A percentile compares a stretch with the other conserved stretches of the same genome.
phyloP scores from a whole-genome alignment of 2,329 filamentous ascomycete genomes.

The Botrytis cinerea region DNA sequence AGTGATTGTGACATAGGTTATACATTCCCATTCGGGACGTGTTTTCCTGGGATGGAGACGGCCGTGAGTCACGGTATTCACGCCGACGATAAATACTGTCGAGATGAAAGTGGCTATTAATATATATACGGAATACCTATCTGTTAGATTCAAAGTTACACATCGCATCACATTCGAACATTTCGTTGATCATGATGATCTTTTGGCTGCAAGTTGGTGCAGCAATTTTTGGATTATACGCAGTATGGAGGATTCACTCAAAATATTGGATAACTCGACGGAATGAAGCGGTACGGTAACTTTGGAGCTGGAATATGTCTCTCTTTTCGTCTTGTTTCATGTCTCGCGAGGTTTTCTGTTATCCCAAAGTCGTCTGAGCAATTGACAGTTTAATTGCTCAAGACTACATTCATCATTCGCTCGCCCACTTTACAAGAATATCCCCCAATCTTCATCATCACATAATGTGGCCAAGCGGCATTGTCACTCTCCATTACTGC shows the following conservation, averaged over 20 bases:
- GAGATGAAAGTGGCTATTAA: background rate
- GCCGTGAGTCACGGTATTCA: background rate
- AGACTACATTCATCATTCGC: background rate
- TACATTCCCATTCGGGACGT: slow-evolving; percentile 14
- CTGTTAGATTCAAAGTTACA: background rate
- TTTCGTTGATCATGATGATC: background rate
- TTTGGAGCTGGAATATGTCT: background rate
- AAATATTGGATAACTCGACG: slow-evolving; percentile 2
- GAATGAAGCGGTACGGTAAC: background rate
- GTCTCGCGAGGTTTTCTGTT: too few relatives aligned
- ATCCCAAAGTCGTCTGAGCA: background rate
- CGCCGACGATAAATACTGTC: background rate
- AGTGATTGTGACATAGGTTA: background rate
- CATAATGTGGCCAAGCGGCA: background rate
- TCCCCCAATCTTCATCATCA: background rate
- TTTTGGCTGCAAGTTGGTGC: slow-evolving; percentile 10
- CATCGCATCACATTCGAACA: background rate
- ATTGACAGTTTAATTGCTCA: slow-evolving; percentile 1
- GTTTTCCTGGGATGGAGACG: slow-evolving; percentile 12
- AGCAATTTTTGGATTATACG: background rate
- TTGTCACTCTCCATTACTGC: background rate
- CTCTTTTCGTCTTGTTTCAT: background rate
- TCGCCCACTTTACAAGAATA: background rate
- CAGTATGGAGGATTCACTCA: slow-evolving; percentile 4
- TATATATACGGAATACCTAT: background rate